phyloP scores from a whole-genome alignment of 345 rosid species.

The Populus tremula region DNA sequence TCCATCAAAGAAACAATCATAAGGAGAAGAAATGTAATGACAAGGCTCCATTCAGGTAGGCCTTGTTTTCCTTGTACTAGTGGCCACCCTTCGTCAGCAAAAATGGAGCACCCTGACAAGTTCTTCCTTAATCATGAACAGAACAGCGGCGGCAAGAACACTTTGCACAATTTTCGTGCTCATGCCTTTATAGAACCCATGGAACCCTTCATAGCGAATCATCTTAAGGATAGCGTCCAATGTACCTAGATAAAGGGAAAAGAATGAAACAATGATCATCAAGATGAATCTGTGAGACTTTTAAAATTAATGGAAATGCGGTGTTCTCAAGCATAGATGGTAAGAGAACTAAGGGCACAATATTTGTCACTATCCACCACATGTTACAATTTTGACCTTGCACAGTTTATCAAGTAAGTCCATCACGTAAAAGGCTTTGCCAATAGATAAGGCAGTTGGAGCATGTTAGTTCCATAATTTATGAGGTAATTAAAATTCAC shows the following conservation, averaged over 20 bases:
- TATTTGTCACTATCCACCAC: neutral
- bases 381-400: neutral
- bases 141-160: conserved; percentile 83
- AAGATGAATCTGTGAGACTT: neutral
- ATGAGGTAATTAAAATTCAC: neutral
- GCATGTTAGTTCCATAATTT: neutral
- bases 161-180: conserved; percentile 86
- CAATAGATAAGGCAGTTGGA: neutral
- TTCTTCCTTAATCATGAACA: conserved; percentile 94
- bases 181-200: conserved; percentile 95
- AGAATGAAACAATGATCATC: neutral
- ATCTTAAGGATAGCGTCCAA: conserved; percentile 81
- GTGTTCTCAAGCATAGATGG: neutral
- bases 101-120: conserved; percentile 64
- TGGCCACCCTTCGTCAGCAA: conserved; percentile 42
- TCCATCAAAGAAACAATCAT: neutral
- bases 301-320: neutral
- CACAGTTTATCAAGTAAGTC: neutral
- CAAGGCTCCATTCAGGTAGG: conserved; percentile 23
- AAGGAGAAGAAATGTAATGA: neutral
- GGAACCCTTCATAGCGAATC: conserved; percentile 76
- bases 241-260: conserved; percentile 47
- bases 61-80: conserved; percentile 30
- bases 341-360: neutral
- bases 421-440: neutral